Conservation (phyloP, 2,329 filamentous ascomycete genomes). For the Aspergillus piperis region DNA sequence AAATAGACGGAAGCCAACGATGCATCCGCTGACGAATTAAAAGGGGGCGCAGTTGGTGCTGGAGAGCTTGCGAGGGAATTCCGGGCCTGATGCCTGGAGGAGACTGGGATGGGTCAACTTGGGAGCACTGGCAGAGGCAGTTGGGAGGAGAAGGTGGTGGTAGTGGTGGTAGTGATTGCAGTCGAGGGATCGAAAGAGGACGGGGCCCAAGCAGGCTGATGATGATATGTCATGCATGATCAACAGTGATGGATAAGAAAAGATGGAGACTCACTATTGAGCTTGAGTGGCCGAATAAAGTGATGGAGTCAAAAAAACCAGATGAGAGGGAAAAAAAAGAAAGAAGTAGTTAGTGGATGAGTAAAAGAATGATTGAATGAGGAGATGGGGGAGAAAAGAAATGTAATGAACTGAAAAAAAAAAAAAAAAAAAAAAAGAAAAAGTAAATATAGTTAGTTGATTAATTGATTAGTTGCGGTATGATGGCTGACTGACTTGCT, state of each 20-base stretch:
- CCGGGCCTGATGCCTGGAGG: neutral
- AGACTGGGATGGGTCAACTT: slow-evolving; percentile 2
- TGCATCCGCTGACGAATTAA: slow-evolving; percentile 23
- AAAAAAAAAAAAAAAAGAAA: neutral
- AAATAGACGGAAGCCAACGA: slow-evolving; percentile 14
- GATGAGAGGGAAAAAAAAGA: neutral
- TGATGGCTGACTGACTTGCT: no score
- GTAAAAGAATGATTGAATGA: neutral
- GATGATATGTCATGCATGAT: slow-evolving; percentile 29
- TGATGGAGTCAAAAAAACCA: neutral
- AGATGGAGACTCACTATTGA: slow-evolving; percentile 2
- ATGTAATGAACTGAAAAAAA: neutral
- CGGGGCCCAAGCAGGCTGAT: slow-evolving; percentile 7
- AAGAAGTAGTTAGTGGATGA: neutral
- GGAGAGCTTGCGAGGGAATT: slow-evolving; percentile 7
- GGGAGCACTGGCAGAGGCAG: neutral
- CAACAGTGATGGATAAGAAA: slow-evolving; percentile 16
- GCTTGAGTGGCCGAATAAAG: neutral
- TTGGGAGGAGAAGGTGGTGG: slow-evolving; percentile 14
- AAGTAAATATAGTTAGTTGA: neutral
- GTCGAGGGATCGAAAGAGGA: slow-evolving; percentile 11
- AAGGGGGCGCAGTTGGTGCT: slow-evolving; percentile 12
- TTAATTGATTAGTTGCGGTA: no score
- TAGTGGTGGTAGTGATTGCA: slow-evolving; percentile 6
- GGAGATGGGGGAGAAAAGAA: neutral